Evolutionary conservation across 495 filamentous ascomycete species (phyloP), one percentile per base, ranked within the genome.

Genomic region (Saxophila tyrrhenica): DNA sequence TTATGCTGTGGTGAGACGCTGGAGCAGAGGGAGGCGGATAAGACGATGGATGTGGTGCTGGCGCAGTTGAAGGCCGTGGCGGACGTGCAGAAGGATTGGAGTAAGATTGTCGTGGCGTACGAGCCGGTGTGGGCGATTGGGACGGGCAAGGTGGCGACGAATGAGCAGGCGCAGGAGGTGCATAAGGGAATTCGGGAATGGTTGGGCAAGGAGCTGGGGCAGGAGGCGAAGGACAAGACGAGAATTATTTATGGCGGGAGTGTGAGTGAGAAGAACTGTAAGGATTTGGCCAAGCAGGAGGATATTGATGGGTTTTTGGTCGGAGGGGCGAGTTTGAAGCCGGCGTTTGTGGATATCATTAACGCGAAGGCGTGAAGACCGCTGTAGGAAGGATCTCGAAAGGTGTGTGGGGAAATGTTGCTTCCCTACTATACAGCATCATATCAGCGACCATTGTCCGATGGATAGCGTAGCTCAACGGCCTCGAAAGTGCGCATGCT

Each of bases 61-160:
- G 54, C 55, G 17, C 71, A 74, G 62, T 64, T 74, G 35, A 53
- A 62, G 38, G 71, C 71, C 38, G 71, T 72, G 41, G 74, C 77
- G 52, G 77, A 87, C 66, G 41, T 21, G 41, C 73, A 78, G 69
- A 75, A 76, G 65, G 83, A 95, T 71, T 98, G 92, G 92, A 75
- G 71, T 51, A 94, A 92, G 74, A 81, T 98, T 62, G 91, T 97
- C 69, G 79, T 98, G 63, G 94, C 92, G 62, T 98, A 98, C 70
- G 94, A 98, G 79, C 92, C 92, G 62, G 91, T 98, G 75, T 98
- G 92, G 91, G 94, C 91, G 62, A 97, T 97, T 65, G 92, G 94
- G 56, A 97, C 92, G 58, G 92, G 92, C 65, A 96, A 95, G 76
- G 92, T 97, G 55, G 92, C 92, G 63, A 89, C 82, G 49, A 91